Conservation (phyloP, 306 rosid species). For the Quercus agrifolia region DNA sequence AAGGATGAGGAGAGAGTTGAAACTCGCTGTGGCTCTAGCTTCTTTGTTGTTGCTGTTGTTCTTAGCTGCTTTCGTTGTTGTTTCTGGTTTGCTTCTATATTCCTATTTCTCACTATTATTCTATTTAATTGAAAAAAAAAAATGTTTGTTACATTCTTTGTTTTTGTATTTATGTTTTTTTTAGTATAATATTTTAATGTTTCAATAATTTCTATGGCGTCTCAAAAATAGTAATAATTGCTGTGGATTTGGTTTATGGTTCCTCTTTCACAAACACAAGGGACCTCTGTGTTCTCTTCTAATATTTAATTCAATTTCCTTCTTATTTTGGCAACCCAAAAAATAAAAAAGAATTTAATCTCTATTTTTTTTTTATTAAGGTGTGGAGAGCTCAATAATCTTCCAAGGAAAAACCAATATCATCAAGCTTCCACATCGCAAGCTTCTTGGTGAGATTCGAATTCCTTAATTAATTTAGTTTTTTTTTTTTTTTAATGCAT, state of each 20-base stretch:
- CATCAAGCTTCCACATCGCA: conserved; percentile 46
- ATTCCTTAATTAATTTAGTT: neutral
- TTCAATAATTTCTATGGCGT: neutral
- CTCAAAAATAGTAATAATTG: neutral
- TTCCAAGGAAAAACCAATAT: conserved; percentile 6
- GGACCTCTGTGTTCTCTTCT: neutral
- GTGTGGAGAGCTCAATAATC: neutral
- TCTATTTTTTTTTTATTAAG: conserved; percentile 16
- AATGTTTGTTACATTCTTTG: no score
- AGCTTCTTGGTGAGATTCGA: conserved; percentile 43
- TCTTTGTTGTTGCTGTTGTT: no score
- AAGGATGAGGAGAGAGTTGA: no score
- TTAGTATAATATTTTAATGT: neutral
- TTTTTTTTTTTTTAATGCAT: neutral
- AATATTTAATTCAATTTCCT: neutral
- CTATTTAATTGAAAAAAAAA: no score
- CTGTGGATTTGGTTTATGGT: neutral
- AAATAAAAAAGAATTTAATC: neutral
- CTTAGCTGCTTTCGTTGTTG: no score
- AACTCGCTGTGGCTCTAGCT: no score
- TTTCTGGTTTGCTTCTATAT: no score
- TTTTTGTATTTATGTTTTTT: no score
- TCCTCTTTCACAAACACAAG: conserved; percentile 15
- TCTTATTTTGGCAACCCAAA: neutral
- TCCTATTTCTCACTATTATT: no score